Evolutionary conservation across 2,329 filamentous ascomycete genomes (phyloP).

Genomic region (Diaporthe destruens): DNA sequence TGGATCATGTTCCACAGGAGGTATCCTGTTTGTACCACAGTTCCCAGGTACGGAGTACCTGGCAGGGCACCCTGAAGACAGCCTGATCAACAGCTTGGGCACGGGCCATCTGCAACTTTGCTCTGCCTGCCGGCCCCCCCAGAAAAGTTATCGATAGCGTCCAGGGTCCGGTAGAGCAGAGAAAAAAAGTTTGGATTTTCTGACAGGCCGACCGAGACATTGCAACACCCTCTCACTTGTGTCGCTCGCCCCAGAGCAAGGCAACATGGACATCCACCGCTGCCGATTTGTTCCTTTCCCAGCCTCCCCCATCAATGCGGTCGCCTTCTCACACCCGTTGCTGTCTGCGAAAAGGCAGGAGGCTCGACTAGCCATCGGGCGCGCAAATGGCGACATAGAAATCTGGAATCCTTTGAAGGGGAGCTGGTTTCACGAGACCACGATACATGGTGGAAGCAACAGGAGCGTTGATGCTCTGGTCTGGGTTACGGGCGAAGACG

Average conservation of each 20-base stretch:
- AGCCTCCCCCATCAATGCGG: constrained; percentile 90
- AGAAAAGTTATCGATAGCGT: constrained; percentile 19
- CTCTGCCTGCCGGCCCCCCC: background rate
- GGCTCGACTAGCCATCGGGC: constrained; percentile 85
- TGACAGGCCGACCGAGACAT: too few species aligned
- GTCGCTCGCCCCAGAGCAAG: constrained; percentile 26
- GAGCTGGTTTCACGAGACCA: constrained; percentile 89
- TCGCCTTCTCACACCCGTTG: constrained; percentile 88
- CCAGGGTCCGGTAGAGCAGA: constrained; percentile 24
- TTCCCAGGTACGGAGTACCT: background rate
- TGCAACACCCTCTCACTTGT: constrained; percentile 16
- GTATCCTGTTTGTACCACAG: background rate
- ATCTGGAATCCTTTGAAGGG: constrained; percentile 93
- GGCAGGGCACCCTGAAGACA: background rate
- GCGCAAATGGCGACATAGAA: constrained; percentile 95
- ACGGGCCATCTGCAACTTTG: background rate
- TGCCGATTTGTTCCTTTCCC: constrained; percentile 96
- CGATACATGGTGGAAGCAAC: constrained; percentile 85
- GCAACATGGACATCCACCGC: constrained; percentile 91
- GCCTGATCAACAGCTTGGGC: background rate
- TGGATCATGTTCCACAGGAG: background rate
- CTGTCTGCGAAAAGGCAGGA: constrained; percentile 61
- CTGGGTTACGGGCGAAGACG: constrained; percentile 90
- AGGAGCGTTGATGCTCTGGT: constrained; percentile 90
- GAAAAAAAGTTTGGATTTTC: constrained; percentile 43